Base-by-base conservation (phyloP, 1,284 basidiomycete genomes). In the Wolfiporia cocos region DNA sequence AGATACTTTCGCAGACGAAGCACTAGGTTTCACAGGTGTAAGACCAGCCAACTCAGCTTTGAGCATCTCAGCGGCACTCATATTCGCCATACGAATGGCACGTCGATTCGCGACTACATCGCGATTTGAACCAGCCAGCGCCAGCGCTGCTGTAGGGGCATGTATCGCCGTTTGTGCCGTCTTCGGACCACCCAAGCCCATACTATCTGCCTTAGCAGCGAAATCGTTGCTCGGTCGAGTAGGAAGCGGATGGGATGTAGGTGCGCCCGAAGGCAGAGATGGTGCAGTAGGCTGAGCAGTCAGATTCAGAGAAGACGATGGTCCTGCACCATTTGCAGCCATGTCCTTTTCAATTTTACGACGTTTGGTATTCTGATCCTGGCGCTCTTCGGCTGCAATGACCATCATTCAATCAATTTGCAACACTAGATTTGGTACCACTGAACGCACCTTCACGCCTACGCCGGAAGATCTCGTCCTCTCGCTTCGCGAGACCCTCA, bases 391-490 rank as follows among this genome's bases (percentile, higher is more conserved):
- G 59, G 81, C 92, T 93, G 55, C 21, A 55, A 62, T 55, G 43
- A 37, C 36, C 37, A 39, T 42, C 10, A 22, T n/a, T 17, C 19
- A 37, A 17, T 34, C 18, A 26, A 11, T 14, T 10, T 12, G 19
- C 28, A 24, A 24, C 5, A 12, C 30, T 15, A 6, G 14, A 10
- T n/a, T 4, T 9, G 42, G 17, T 37, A 11, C 31, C 19, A 20
- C 34, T 24, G 37, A 54, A 76, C 84, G 67, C 65, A 92, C 91
- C 76, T 78, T 98, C 92, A 66, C 88, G 88, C 57, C 95, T 76
- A 60, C 78, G 79, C 61, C 86, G 76, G 68, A 99, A 99, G 55
- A 99, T 99, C 33, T 93, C 92, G 67, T 96, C 92, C 70, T 99
- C 96, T 59, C 86, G 75, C 60, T 76, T 76, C 7, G 94, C 92